These are phyloP conservation scores for Serendipita vermifera DNA, from an alignment of 768 basidiomycete genomes.

Conservation along the genomic window DNA sequence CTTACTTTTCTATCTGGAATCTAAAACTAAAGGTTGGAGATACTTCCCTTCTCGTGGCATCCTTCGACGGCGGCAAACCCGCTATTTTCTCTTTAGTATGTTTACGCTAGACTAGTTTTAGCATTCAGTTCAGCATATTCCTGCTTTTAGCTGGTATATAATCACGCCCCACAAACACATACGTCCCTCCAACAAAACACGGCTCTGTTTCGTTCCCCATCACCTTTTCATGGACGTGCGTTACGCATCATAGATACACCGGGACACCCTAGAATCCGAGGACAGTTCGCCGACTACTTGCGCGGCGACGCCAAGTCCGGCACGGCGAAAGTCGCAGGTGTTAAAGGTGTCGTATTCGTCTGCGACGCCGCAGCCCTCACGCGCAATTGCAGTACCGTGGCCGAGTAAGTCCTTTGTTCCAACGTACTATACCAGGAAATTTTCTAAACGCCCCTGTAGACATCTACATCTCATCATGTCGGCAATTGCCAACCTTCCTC, in stretches of 20 bases:
- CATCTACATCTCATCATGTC: conserved; percentile 63
- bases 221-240: conserved; percentile 26
- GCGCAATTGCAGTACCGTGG: conserved; percentile 57
- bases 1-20: not conserved
- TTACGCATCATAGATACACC: conserved; percentile 61
- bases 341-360: conserved; percentile 60
- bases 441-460: conserved; percentile 22
- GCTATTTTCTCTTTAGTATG: conserved; percentile 58
- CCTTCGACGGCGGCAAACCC: conserved; percentile 70
- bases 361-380: conserved; percentile 71
- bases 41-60: conserved; percentile 58
- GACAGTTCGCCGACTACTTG: conserved; percentile 57
- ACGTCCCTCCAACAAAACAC: conserved; percentile 67
- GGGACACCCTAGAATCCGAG: conserved; percentile 69
- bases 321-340: conserved; percentile 15
- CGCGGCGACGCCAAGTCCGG: conserved; percentile 23
- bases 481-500: conserved; percentile 56
- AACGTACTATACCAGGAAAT: too few species aligned
- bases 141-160: conserved; percentile 44
- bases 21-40: not conserved
- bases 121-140: too few species aligned
- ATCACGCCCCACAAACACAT: conserved; percentile 51
- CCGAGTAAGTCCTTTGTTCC: conserved; percentile 82
- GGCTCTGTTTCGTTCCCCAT: conserved; percentile 33
- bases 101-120: too few species aligned